Conservation (phyloP, 192 early-diverging fungal species). For the Umbelopsis isabellina region DNA sequence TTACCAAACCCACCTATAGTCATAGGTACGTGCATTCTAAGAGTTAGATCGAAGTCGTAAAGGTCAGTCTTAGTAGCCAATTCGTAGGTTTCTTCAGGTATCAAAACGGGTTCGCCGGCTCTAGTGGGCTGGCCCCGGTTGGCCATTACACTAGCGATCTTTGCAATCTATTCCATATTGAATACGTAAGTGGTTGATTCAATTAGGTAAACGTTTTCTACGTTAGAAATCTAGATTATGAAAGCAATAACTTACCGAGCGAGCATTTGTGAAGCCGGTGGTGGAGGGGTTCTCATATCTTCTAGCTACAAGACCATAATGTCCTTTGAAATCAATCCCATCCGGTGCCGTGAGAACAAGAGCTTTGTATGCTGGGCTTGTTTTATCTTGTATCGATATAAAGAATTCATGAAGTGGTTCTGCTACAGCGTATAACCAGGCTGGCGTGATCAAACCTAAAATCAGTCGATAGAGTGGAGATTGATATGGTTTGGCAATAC, state of each 20-base stretch:
- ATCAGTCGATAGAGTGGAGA: neutral
- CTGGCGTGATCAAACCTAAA: neutral
- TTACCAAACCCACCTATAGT: constrained; percentile 43
- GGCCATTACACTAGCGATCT: constrained; percentile 64
- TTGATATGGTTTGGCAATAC: constrained; percentile 42
- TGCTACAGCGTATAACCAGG: neutral
- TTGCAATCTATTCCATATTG: constrained; percentile 47
- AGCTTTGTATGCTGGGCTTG: neutral
- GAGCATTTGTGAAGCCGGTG: constrained; percentile 59
- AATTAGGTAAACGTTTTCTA: too few relatives aligned
- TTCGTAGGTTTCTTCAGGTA: constrained; percentile 29
- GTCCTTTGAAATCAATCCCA: neutral
- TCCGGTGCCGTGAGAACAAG: neutral
- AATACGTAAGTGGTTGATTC: neutral
- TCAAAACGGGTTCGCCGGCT: constrained; percentile 33
- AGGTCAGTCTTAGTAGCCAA: constrained; percentile 26
- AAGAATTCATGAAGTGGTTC: neutral
- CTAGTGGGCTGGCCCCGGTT: constrained; percentile 51
- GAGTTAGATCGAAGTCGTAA: constrained; percentile 29
- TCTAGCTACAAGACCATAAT: neutral
- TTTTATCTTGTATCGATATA: neutral
- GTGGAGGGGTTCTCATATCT: constrained; percentile 49
- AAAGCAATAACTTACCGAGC: constrained; percentile 36
- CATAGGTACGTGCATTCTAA: constrained; percentile 29
- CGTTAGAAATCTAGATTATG: neutral